Percentiles rank a stretch among this genome's conserved stretches.
Conservation (phyloP, 352 stramenopile species). For the Globisporangium alternatum region DNA sequence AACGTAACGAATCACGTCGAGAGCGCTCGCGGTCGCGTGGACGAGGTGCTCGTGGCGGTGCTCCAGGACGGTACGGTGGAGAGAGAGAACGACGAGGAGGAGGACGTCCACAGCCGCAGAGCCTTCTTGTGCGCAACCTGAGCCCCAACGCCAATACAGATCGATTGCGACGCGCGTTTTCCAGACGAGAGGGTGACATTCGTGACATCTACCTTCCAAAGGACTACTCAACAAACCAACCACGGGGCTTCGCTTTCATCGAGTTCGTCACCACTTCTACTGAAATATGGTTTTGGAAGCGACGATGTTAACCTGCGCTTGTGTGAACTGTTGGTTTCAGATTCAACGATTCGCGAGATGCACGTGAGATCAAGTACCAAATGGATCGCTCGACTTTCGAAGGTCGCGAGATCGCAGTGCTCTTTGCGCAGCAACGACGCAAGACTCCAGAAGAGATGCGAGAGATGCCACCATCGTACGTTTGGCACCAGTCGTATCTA, state of each 20-base stretch:
- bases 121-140: slow-evolving; percentile 55
- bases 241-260: slow-evolving; percentile 81
- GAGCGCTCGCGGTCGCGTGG: slow-evolving; percentile 30
- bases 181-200: slow-evolving; percentile 45
- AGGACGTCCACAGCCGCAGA: slow-evolving; percentile 32
- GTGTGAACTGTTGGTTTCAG: slow-evolving; percentile 13
- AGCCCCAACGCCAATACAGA: slow-evolving; percentile 32
- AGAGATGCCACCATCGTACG: slow-evolving; percentile 14
- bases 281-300: neutral
- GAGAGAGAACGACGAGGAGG: neutral
- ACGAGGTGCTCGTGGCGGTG: slow-evolving; percentile 5
- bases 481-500: neutral
- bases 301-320: neutral
- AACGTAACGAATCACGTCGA: slow-evolving; percentile 14
- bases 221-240: slow-evolving; percentile 50
- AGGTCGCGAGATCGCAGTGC: slow-evolving; percentile 69
- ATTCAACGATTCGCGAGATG: slow-evolving; percentile 60
- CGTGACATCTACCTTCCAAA: slow-evolving; percentile 67
- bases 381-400: slow-evolving; percentile 70
- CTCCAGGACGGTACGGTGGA: slow-evolving; percentile 7
- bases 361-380: slow-evolving; percentile 63
- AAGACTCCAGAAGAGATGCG: slow-evolving; percentile 82
- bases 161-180: slow-evolving; percentile 47
- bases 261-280: slow-evolving; percentile 30
- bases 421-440: slow-evolving; percentile 74